Percentiles rank a stretch among this genome's conserved stretches.
Conservation (phyloP, 148 eudicot species). For the Gaultheria prostrata region DNA sequence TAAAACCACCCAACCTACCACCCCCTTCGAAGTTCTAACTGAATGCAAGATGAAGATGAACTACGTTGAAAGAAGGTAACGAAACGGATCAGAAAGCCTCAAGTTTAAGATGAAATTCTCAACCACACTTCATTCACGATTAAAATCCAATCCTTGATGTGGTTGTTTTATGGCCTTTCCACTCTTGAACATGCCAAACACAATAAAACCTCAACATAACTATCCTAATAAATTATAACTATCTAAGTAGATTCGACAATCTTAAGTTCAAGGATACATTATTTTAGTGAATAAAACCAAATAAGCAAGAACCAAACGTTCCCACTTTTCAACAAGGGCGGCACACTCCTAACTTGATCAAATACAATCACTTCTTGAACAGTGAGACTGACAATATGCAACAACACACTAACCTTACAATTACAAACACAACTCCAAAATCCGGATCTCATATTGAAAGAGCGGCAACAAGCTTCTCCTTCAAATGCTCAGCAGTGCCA, state of each 20-base stretch:
- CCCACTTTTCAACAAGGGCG: not conserved
- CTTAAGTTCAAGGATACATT: not conserved
- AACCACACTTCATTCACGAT: not conserved
- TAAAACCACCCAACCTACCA: not conserved
- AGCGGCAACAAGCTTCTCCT: slow-evolving; percentile 62
- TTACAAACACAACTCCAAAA: slow-evolving; percentile 24
- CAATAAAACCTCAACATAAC: not conserved
- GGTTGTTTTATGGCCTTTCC: not conserved
- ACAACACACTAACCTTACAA: slow-evolving; percentile 19
- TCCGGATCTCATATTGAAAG: slow-evolving; percentile 43
- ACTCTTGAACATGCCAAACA: not conserved
- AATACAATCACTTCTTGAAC: slow-evolving; percentile 56
- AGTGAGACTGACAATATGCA: slow-evolving; percentile 8
- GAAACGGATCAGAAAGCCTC: not conserved
- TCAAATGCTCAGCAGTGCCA: slow-evolving; percentile 60
- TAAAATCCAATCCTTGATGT: not conserved
- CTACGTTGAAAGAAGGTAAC: not conserved
- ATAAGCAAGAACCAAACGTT: not conserved
- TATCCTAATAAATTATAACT: not conserved
- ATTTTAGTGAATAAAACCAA: not conserved
- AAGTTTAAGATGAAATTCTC: not conserved
- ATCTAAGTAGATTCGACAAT: not conserved
- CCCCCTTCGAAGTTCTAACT: not conserved
- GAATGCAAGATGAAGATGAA: not conserved
- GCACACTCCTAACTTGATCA: not conserved